Evolutionary conservation across 2,329 filamentous ascomycete species (phyloP).

Genomic region (Stemphylium vesicarium): DNA sequence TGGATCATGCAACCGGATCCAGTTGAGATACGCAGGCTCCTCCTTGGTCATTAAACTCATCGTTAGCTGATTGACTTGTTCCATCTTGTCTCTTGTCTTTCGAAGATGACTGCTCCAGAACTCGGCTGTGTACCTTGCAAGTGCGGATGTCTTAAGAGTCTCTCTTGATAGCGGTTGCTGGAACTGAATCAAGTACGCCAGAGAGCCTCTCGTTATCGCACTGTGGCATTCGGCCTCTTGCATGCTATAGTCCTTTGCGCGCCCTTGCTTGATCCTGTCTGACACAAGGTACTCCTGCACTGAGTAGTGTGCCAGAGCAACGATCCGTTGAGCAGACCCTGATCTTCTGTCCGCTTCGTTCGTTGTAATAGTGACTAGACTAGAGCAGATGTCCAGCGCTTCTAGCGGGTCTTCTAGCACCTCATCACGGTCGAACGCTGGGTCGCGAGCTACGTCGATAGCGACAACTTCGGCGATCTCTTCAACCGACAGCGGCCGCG

Average conservation of each 20-base stretch:
- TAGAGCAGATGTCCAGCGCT: slow-evolving; percentile 39
- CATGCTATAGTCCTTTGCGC: slow-evolving; percentile 32
- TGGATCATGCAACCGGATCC: slow-evolving; percentile 28
- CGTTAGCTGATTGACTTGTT: slow-evolving; percentile 8
- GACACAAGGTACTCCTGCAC: slow-evolving; percentile 47
- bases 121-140: slow-evolving; percentile 38
- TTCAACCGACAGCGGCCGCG: slow-evolving; percentile 23
- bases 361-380: slow-evolving; percentile 35
- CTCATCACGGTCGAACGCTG: slow-evolving; percentile 43
- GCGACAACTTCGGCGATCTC: slow-evolving; percentile 37
- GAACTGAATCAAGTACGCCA: slow-evolving; percentile 39
- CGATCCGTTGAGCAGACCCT: slow-evolving; percentile 4
- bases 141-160: slow-evolving; percentile 4
- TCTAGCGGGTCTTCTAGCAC: slow-evolving; percentile 45
- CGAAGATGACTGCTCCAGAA: slow-evolving; percentile 37
- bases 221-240: slow-evolving; percentile 26
- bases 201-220: slow-evolving; percentile 26
- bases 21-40: slow-evolving; percentile 25
- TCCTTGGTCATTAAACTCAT: slow-evolving; percentile 19
- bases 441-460: slow-evolving; percentile 30
- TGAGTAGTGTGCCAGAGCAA: slow-evolving; percentile 44
- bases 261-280: slow-evolving; percentile 29
- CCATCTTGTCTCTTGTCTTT: slow-evolving; percentile 18
- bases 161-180: slow-evolving; percentile 8
- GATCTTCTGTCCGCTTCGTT: background rate